Evolutionary conservation across 2,329 filamentous ascomycete genomes (phyloP).

Genomic region (Alternaria longipes): DNA sequence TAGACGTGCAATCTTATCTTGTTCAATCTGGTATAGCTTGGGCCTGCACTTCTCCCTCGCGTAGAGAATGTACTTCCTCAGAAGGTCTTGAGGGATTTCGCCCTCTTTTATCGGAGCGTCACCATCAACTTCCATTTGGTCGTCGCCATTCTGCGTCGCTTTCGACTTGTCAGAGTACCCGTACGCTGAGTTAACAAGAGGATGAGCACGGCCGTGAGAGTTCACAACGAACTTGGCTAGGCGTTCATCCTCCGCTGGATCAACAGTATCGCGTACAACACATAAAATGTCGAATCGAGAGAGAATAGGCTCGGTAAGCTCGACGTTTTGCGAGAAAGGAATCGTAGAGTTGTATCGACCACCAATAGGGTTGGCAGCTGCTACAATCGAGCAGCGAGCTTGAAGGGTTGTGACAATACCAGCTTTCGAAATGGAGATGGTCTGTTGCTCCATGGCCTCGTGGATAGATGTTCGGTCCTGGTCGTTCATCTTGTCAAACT

Average conservation of each 20-base stretch:
- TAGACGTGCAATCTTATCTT: slow-evolving; percentile 92
- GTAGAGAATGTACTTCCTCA: slow-evolving; percentile 97
- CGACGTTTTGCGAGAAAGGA: slow-evolving; percentile 94
- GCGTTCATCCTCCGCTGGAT: slow-evolving; percentile 90
- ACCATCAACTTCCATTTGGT: slow-evolving; percentile 60
- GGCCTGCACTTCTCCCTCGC: slow-evolving; percentile 87
- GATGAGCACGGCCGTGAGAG: slow-evolving; percentile 91
- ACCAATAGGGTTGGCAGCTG: slow-evolving; percentile 94
- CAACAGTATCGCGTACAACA: slow-evolving; percentile 94
- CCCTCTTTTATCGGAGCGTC: slow-evolving; percentile 65
- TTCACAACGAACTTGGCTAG: slow-evolving; percentile 94
- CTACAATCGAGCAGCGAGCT: slow-evolving; percentile 94
- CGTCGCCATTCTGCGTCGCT: slow-evolving; percentile 46
- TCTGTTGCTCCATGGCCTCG: slow-evolving; percentile 99
- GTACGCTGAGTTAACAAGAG: slow-evolving; percentile 56
- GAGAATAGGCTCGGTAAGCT: slow-evolving; percentile 95
- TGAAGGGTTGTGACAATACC: slow-evolving; percentile 98
- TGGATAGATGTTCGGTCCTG: slow-evolving; percentile 98
- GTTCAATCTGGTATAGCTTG: slow-evolving; percentile 96
- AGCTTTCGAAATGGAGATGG: slow-evolving; percentile 98
- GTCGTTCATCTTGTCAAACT: slow-evolving; percentile 99
- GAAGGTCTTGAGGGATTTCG: slow-evolving; percentile 87
- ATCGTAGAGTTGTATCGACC: slow-evolving; percentile 97
- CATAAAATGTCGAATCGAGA: slow-evolving; percentile 98
- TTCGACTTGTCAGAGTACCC: slow-evolving; percentile 38